These are phyloP conservation scores for Yarrowia alimentaria DNA, from an alignment of 805 yeast species.

Conservation along the genomic window DNA sequence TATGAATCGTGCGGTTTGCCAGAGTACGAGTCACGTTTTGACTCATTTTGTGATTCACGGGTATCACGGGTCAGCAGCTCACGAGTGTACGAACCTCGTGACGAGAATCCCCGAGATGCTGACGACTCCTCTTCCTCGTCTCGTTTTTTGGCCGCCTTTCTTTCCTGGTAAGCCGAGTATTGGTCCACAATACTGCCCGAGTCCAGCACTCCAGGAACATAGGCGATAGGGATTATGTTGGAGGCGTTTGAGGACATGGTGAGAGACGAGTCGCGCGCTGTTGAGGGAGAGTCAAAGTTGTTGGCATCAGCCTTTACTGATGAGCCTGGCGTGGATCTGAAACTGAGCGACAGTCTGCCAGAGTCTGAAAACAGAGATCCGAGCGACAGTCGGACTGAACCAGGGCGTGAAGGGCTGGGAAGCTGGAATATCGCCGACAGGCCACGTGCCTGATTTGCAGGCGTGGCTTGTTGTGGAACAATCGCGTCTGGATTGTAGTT, in stretches of 20 bases:
- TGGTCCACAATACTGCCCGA: conserved; percentile 4
- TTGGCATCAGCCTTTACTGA: neutral
- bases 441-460: neutral
- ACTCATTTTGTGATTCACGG: too few relatives aligned
- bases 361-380: conserved; percentile 6
- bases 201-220: conserved; percentile 77
- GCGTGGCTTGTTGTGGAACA: neutral
- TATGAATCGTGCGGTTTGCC: too few relatives aligned
- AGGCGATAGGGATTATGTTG: conserved; percentile 85
- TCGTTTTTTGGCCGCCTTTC: neutral
- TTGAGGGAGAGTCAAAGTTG: neutral
- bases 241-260: conserved; percentile 61
- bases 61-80: neutral
- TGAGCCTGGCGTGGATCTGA: neutral
- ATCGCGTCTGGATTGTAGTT: neutral
- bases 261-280: conserved; percentile 9
- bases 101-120: neutral
- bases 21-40: too few relatives aligned
- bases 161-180: conserved; percentile 1
- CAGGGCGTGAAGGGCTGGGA: neutral
- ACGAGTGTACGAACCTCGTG: too few relatives aligned
- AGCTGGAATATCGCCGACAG: conserved; percentile 7
- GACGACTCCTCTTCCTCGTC: neutral
- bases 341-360: neutral
- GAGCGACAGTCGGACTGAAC: neutral